Conservation (phyloP, 164 flowering plant species). For the Umbellularia californica region DNA sequence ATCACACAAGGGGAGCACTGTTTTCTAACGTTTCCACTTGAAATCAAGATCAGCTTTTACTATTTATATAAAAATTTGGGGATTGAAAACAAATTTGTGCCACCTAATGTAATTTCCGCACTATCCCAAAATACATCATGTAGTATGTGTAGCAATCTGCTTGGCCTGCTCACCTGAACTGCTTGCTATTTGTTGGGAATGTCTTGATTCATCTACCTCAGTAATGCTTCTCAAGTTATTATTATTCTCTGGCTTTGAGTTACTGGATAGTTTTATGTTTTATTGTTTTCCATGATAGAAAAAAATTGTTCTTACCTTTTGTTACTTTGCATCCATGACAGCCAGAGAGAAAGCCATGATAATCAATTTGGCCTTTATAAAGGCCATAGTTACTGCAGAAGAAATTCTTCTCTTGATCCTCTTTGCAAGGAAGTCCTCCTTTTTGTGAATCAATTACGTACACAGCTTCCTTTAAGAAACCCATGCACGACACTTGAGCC, state of each 20-base stretch:
- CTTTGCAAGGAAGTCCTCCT: constrained; percentile 78
- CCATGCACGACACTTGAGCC: constrained; percentile 25
- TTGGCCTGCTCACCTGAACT: neutral
- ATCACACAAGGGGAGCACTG: too few relatives aligned
- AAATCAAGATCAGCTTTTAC: neutral
- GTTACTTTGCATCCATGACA: constrained; percentile 26
- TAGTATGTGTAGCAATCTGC: too few relatives aligned
- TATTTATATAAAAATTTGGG: neutral
- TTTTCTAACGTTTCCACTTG: neutral
- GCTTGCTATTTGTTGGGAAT: neutral
- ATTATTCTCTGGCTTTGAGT: neutral
- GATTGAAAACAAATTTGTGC: too few relatives aligned
- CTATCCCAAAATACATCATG: too few relatives aligned
- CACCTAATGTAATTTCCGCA: too few relatives aligned
- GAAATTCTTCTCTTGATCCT: constrained; percentile 89
- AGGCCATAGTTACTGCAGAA: constrained; percentile 92
- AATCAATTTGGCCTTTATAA: constrained; percentile 87
- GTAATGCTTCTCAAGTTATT: too few relatives aligned
- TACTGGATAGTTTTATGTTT: neutral
- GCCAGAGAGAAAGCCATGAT: constrained; percentile 97
- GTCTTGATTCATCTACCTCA: neutral
- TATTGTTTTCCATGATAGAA: neutral
- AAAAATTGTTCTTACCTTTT: neutral
- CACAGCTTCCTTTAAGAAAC: constrained; percentile 53
- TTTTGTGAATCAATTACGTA: constrained; percentile 79